Evolutionary conservation across 495 filamentous ascomycete genomes (phyloP), one percentile per base, ranked within the genome.

Genomic region (Glarea lozoyensis): DNA sequence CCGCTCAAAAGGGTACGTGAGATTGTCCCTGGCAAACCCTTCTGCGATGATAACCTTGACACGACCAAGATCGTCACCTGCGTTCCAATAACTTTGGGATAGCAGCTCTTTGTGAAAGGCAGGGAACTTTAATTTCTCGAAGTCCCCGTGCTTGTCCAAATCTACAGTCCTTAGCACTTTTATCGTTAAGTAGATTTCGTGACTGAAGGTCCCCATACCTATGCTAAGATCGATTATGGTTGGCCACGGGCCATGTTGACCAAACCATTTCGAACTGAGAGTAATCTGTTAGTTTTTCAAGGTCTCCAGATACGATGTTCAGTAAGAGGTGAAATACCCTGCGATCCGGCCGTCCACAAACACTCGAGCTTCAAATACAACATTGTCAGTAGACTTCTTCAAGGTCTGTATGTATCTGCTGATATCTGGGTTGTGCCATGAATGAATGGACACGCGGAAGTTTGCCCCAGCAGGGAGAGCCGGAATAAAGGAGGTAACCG

Each of bases 41-140:
- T 92, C 86, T 17, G 82, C 73, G 41, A 94, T 76, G 23, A 89
- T 56, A n/a, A 93, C 62, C 57, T 82, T 82, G 54, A 94, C 80
- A 5, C 84, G 69, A 17, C 87, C 87, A 2, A 81, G 45, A 24
- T 77, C 65, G 37, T 92, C 84, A 10, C 69, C 72, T 2, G 84
- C 78, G 57, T 78, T 78, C 83, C 84, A 89, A 46, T 79, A 75
- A 45, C 64, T 75, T 53, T 87, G 79, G 25, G 72, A 69, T 6
- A 90, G 66, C 13, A 90, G 69, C 54, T 86, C 81, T 15, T 65
- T 65, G 46, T 84, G 81, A 48, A 90, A 93, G 4, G 64, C 58
- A 0, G 88, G 88, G 53, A 93, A 94, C 27, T 66, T 73, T 6
- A 93, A 68, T 13, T 57, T 61, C 40, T 81, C 75, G 32, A 75